Percentiles rank a stretch among this genome's conserved stretches.
Conservation (phyloP, 768 basidiomycete genomes). For the Kwoniella newhampshirensis region DNA sequence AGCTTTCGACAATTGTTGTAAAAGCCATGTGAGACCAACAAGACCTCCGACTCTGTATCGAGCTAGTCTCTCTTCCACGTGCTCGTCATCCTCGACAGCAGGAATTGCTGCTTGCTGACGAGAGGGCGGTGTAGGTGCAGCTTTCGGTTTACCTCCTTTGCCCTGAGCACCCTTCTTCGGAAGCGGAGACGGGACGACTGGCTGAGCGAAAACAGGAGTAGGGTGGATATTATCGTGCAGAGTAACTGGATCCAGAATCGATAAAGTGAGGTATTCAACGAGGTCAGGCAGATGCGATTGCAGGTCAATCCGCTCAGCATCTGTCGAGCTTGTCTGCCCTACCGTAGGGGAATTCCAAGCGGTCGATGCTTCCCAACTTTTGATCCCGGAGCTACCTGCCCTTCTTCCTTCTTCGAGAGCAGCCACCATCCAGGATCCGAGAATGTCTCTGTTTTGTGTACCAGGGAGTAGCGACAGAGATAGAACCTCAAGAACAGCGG, state of each 20-base stretch:
- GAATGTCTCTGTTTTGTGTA: slow-evolving; percentile 49
- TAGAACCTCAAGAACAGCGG: slow-evolving; percentile 41
- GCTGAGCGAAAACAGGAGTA: slow-evolving; percentile 35
- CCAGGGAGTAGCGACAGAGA: slow-evolving; percentile 44
- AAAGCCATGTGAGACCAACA: slow-evolving; percentile 43
- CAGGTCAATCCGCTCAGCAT: slow-evolving; percentile 34
- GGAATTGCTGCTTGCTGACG: slow-evolving; percentile 6
- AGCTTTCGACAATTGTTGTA: slow-evolving; percentile 29
- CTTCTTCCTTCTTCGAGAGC: slow-evolving; percentile 49
- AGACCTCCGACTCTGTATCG: slow-evolving; percentile 44
- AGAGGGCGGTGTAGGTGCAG: slow-evolving; percentile 1
- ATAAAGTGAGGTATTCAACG: slow-evolving; percentile 46
- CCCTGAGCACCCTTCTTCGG: slow-evolving; percentile 12
- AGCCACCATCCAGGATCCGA: slow-evolving; percentile 53
- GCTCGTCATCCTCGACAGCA: slow-evolving; percentile 24
- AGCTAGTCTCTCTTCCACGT: slow-evolving; percentile 25
- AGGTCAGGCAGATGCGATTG: slow-evolving; percentile 34
- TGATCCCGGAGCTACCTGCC: slow-evolving; percentile 36
- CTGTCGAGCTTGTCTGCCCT: slow-evolving; percentile 1
- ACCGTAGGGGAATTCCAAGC: slow-evolving; percentile 10
- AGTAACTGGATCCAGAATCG: slow-evolving; percentile 46
- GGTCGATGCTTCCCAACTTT: slow-evolving; percentile 39
- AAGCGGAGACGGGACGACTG: slow-evolving; percentile 5
- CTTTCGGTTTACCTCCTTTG: slow-evolving; percentile 28
- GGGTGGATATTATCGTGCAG: slow-evolving; percentile 53